Percentiles rank a stretch among this genome's conserved stretches.
These are phyloP conservation scores for Talaromyces proteolyticus DNA, from an alignment of 495 filamentous ascomycete genomes.

Conservation along the genomic window DNA sequence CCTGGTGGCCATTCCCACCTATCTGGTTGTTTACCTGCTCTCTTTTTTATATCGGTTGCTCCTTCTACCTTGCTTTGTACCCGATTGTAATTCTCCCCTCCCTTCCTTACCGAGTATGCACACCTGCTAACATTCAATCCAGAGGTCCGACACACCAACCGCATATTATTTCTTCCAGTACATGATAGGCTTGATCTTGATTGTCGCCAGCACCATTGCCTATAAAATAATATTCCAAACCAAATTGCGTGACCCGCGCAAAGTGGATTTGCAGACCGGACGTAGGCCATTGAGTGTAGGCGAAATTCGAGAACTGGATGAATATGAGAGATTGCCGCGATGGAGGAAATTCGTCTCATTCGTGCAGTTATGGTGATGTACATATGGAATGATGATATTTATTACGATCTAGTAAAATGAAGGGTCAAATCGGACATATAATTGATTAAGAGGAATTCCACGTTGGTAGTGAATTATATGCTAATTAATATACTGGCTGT, in stretches of 20 bases:
- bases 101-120: background rate
- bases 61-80: conserved; percentile 3
- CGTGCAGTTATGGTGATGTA: conserved; percentile 13
- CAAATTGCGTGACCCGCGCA: conserved; percentile 9
- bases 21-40: background rate
- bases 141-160: conserved; percentile 7
- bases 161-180: conserved; percentile 25
- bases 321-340: conserved; percentile 8
- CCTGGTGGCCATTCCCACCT: conserved; percentile 22
- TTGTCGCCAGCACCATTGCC: conserved; percentile 10
- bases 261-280: conserved; percentile 15
- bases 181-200: conserved; percentile 20
- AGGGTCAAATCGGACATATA: no score
- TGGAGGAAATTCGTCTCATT: conserved; percentile 15
- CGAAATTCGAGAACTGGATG: conserved; percentile 16
- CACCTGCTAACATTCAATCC: background rate
- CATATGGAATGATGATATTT: background rate
- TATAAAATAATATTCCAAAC: conserved; percentile 21
- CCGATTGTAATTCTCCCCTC: background rate
- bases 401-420: no score
- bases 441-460: no score
- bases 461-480: no score
- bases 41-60: background rate
- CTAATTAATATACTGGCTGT: no score
- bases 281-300: conserved; percentile 5